Evolutionary conservation across 257 asterid genomes (phyloP).

Genomic region (Marsdenia floribunda): DNA sequence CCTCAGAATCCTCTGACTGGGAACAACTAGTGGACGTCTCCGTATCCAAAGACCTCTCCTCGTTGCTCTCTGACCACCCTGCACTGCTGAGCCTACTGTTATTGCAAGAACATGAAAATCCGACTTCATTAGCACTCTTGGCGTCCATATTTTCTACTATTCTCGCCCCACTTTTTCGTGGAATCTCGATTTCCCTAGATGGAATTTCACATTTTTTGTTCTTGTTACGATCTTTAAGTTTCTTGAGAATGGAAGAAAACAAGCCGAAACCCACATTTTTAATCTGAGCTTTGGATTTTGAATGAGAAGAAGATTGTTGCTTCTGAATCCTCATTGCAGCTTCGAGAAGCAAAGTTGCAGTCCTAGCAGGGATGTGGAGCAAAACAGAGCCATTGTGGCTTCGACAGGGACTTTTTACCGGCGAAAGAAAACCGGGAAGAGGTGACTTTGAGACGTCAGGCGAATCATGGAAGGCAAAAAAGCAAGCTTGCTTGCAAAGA

Average conservation of each 20-base stretch:
- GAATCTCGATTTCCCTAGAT: not conserved
- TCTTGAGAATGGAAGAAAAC: constrained; percentile 53
- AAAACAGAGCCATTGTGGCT: constrained; percentile 39
- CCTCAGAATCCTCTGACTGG: constrained; percentile 27
- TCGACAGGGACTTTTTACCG: constrained; percentile 43
- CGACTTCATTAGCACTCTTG: constrained; percentile 1
- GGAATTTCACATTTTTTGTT: constrained; percentile 34
- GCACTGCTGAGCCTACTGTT: constrained; percentile 37
- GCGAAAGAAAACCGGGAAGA: constrained; percentile 41
- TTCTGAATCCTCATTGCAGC: constrained; percentile 82
- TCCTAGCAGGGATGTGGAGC: constrained; percentile 57
- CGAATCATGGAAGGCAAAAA: constrained; percentile 50
- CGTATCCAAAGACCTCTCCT: constrained; percentile 33
- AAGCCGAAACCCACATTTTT: constrained; percentile 44
- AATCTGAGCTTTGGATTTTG: constrained; percentile 29
- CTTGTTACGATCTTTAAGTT: constrained; percentile 53
- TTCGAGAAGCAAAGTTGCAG: constrained; percentile 65
- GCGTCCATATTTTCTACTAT: not conserved
- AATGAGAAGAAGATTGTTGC: constrained; percentile 28
- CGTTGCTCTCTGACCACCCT: constrained; percentile 42
- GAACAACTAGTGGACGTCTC: constrained; percentile 33
- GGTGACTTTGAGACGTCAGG: constrained; percentile 58
- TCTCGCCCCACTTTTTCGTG: not conserved
- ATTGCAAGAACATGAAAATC: constrained; percentile 19
- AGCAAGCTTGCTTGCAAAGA: constrained; percentile 55